These are phyloP conservation scores for Fusarium sp. DNA, from an alignment of 2,329 filamentous ascomycete genomes.

Conservation along the genomic window DNA sequence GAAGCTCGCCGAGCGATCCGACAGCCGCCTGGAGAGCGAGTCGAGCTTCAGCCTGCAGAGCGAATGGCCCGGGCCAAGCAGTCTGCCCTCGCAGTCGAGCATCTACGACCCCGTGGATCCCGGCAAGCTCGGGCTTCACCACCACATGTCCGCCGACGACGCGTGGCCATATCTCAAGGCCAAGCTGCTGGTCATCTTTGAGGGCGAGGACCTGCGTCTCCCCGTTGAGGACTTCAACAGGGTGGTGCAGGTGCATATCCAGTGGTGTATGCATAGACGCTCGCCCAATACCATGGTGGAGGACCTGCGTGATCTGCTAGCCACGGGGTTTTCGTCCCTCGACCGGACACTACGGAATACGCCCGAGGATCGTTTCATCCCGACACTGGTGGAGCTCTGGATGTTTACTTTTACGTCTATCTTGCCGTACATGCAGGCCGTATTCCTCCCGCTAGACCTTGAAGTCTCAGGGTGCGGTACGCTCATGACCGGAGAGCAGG, in stretches of 20 bases:
- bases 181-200: conserved; percentile 81
- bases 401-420: conserved; percentile 91
- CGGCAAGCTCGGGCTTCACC: conserved; percentile 68
- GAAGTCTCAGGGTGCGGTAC: conserved; percentile 89
- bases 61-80: conserved; percentile 67
- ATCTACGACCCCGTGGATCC: conserved; percentile 67
- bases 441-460: conserved; percentile 91
- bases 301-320: conserved; percentile 79
- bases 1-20: conserved; percentile 76
- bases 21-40: conserved; percentile 65
- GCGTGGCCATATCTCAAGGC: conserved; percentile 86
- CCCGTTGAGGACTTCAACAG: conserved; percentile 87
- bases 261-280: conserved; percentile 80
- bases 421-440: conserved; percentile 92
- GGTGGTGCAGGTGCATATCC: conserved; percentile 82
- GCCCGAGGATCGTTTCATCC: conserved; percentile 89
- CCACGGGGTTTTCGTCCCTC: conserved; percentile 86
- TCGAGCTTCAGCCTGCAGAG: conserved; percentile 53
- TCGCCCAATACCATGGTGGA: conserved; percentile 79
- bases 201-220: conserved; percentile 82
- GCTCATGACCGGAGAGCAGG: conserved; percentile 81
- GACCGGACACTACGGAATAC: conserved; percentile 85
- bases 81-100: conserved; percentile 60
- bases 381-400: conserved; percentile 93
- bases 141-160: conserved; percentile 80